Evolutionary conservation across 2,329 filamentous ascomycete species (phyloP).

Genomic region (Colletotrichum higginsianum): DNA sequence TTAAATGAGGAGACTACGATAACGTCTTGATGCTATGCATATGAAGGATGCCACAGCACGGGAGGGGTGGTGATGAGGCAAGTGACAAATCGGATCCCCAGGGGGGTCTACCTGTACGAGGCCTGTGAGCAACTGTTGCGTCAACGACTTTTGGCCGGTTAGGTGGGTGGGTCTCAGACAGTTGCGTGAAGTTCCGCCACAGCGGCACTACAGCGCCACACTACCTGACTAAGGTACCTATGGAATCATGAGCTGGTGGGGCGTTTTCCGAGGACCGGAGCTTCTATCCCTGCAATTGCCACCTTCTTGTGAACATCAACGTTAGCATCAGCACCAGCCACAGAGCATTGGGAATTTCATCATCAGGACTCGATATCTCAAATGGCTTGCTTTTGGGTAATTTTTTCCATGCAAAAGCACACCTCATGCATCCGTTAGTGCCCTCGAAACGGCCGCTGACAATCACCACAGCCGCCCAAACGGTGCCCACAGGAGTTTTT

Average conservation of each 20-base stretch:
- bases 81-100: constrained; percentile 39
- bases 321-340: not conserved
- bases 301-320: not conserved
- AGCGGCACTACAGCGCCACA: constrained; percentile 31
- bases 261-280: constrained; percentile 3
- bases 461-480: not conserved
- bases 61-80: constrained; percentile 15
- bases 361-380: not conserved
- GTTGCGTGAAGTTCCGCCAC: constrained; percentile 23
- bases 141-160: constrained; percentile 36
- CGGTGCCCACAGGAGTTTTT: not conserved
- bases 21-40: constrained; percentile 8
- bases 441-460: too few relatives aligned
- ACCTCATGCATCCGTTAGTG: not conserved
- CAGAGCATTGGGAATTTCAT: not conserved
- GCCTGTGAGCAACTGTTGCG: constrained; percentile 31
- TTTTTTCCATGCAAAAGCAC: not conserved
- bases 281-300: not conserved
- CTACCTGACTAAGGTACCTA: not conserved
- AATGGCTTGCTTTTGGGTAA: not conserved
- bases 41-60: constrained; percentile 18
- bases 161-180: not conserved
- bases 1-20: constrained; percentile 13
- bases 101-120: not conserved
- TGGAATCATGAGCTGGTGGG: constrained; percentile 23